phyloP scores from a whole-genome alignment of 169 alveolate genomes.

The Cryptosporidium canis region DNA sequence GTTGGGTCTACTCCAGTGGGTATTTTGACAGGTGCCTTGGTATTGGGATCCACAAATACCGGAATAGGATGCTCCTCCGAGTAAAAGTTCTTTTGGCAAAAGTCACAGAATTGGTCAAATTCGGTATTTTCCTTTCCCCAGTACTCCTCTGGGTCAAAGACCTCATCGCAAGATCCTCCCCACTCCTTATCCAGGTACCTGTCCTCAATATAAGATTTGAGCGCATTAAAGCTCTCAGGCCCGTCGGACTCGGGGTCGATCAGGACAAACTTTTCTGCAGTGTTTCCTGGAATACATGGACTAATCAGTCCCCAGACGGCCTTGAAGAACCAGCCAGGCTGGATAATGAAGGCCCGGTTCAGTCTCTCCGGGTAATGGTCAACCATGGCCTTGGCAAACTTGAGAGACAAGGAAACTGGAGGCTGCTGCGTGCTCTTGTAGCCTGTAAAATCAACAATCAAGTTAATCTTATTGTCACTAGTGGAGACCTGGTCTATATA shows the following conservation, averaged over 20 bases:
- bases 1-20: background rate
- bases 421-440: constrained; percentile 67
- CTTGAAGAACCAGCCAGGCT: constrained; percentile 69
- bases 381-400: constrained; percentile 73
- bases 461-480: constrained; percentile 44
- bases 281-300: constrained; percentile 70
- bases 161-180: constrained; percentile 67
- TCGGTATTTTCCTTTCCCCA: constrained; percentile 58
- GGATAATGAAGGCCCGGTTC: constrained; percentile 48
- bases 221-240: constrained; percentile 8
- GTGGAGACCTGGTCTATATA: constrained; percentile 29
- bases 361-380: constrained; percentile 71
- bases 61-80: constrained; percentile 42
- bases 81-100: constrained; percentile 59
- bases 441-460: constrained; percentile 68
- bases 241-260: constrained; percentile 70
- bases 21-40: background rate
- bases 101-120: constrained; percentile 40
- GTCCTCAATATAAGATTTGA: background rate
- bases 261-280: constrained; percentile 64
- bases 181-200: constrained; percentile 61
- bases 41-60: constrained; percentile 16
- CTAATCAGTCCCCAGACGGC: constrained; percentile 71
- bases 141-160: constrained; percentile 40
- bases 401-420: constrained; percentile 67